A percentile compares a stretch with the other conserved stretches of the same genome.
Evolutionary conservation across 2,329 filamentous ascomycete genomes (phyloP).

Genomic region (Didymella segeticola): DNA sequence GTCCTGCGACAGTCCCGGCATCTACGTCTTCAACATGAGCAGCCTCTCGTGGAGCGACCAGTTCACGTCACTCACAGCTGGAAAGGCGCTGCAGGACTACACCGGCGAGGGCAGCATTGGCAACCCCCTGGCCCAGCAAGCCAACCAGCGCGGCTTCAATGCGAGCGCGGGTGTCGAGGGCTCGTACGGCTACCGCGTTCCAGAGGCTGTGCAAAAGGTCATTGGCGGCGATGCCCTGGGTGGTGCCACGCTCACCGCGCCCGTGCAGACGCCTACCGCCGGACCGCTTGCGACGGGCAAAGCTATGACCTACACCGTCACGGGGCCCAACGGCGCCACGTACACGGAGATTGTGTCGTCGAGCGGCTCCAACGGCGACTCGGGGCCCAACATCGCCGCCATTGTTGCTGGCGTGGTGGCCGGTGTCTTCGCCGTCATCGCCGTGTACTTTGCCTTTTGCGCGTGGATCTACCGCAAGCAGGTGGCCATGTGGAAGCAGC

Average conservation of each 20-base stretch:
- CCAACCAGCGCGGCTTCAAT: conserved; percentile 58
- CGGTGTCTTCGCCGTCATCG: conserved; percentile 67
- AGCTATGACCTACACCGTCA: conserved; percentile 71
- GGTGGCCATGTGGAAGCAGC: conserved; percentile 71
- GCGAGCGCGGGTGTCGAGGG: conserved; percentile 64
- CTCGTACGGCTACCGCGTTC: conserved; percentile 72
- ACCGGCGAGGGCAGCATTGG: conserved; percentile 40
- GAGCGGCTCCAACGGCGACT: conserved; percentile 30
- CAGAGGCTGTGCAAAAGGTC: conserved; percentile 65
- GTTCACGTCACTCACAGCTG: conserved; percentile 70
- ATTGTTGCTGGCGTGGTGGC: conserved; percentile 68
- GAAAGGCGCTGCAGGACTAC: conserved; percentile 54
- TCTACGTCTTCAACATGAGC: conserved; percentile 80
- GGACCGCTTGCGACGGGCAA: conserved; percentile 76
- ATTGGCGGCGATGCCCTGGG: conserved; percentile 73
- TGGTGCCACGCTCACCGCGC: conserved; percentile 72
- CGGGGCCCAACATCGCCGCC: conserved; percentile 58
- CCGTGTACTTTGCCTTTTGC: conserved; percentile 73
- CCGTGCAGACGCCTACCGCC: conserved; percentile 66
- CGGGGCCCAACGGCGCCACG: conserved; percentile 50
- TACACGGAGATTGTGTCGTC: conserved; percentile 48
- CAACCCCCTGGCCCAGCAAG: conserved; percentile 60
- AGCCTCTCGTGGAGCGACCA: conserved; percentile 71
- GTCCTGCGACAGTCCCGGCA: conserved; percentile 70
- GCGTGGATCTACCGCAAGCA: conserved; percentile 76